phyloP scores from a whole-genome alignment of 208 protist genomes.

The Naegleria lovaniensis region DNA sequence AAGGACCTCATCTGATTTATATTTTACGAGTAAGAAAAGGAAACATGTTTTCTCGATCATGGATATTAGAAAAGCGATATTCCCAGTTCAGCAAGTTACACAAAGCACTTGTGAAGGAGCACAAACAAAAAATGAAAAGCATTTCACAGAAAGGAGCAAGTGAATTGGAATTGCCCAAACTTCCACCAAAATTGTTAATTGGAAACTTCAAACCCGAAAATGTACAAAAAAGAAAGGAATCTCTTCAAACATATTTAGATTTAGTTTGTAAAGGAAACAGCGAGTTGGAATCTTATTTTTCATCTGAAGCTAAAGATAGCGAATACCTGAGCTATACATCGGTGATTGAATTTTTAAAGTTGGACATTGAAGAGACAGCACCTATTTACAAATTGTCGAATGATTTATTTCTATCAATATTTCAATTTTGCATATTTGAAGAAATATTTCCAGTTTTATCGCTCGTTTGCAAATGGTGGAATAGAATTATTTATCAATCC shows the following conservation, averaged over 20 bases:
- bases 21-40: background rate
- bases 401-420: background rate
- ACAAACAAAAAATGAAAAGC: background rate
- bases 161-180: background rate
- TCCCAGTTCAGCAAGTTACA: background rate
- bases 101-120: background rate
- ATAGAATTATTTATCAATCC: background rate
- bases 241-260: background rate
- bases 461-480: background rate
- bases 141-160: background rate
- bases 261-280: background rate
- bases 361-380: background rate
- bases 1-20: background rate
- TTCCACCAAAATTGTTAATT: background rate
- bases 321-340: background rate
- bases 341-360: background rate
- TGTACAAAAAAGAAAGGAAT: background rate
- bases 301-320: background rate
- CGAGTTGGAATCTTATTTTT: background rate
- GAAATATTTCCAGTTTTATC: slow-evolving; percentile 1
- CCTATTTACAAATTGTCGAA: background rate
- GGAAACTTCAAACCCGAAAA: background rate
- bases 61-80: background rate
- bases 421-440: slow-evolving; percentile 3
- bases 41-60: background rate